Evolutionary conservation across 2,329 filamentous ascomycete species (phyloP).

Genomic region (Ilyonectria destructans): DNA sequence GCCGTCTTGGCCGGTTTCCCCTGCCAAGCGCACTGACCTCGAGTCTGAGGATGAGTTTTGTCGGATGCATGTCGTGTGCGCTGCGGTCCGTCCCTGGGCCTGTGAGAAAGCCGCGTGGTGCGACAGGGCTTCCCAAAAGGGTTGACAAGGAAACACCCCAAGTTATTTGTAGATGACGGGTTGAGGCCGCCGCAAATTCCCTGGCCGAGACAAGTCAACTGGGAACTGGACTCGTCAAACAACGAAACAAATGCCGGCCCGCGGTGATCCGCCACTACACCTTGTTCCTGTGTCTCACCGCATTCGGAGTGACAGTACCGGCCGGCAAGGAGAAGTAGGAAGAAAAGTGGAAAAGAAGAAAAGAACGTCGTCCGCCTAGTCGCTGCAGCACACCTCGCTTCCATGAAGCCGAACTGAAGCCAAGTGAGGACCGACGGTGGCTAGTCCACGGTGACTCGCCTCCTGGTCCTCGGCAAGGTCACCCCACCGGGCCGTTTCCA

Average conservation of each 20-base stretch:
- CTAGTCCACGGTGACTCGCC: slow-evolving; percentile 6
- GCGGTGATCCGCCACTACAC: slow-evolving; percentile 6
- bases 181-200: slow-evolving; percentile 9
- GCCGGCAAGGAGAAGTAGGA: slow-evolving; percentile 5
- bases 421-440: not conserved
- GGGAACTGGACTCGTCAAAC: slow-evolving; percentile 2
- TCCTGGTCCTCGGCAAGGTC: slow-evolving; percentile 9
- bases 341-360: not conserved
- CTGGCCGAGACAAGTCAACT: slow-evolving; percentile 1
- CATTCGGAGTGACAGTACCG: slow-evolving; percentile 1
- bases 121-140: slow-evolving; percentile 16
- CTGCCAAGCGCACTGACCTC: slow-evolving; percentile 11
- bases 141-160: not conserved
- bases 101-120: slow-evolving; percentile 27
- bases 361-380: not conserved
- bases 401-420: not conserved
- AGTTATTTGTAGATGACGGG: slow-evolving; percentile 5
- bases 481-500: slow-evolving; percentile 15
- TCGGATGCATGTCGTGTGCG: slow-evolving; percentile 18
- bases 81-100: slow-evolving; percentile 10
- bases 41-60: slow-evolving; percentile 2
- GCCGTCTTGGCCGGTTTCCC: slow-evolving; percentile 20
- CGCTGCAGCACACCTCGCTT: slow-evolving; percentile 1
- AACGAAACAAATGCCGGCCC: slow-evolving; percentile 22
- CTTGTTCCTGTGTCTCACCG: slow-evolving; percentile 6